Conservation (phyloP, 257 asterid genomes). For the Ballota nigra region DNA sequence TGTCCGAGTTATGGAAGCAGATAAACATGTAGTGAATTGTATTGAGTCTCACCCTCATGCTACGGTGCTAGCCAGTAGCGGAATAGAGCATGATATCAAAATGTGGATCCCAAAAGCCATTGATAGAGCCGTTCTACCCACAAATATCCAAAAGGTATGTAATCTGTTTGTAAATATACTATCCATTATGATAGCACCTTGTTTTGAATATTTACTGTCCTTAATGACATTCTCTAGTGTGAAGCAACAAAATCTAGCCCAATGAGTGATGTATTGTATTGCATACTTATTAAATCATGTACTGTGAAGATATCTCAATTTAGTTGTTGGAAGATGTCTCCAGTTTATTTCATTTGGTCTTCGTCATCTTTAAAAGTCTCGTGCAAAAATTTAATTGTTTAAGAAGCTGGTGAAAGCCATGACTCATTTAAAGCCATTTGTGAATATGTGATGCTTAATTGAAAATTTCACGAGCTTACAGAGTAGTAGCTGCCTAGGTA, state of each 20-base stretch:
- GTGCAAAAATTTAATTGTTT: not conserved
- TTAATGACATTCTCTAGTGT: not conserved
- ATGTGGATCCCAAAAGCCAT: conserved; percentile 77
- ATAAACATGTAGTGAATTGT: conserved; percentile 72
- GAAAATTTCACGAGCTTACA: not conserved
- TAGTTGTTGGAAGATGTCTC: not conserved
- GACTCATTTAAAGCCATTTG: not conserved
- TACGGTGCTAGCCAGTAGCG: conserved; percentile 78
- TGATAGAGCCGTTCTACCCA: conserved; percentile 68
- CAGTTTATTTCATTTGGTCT: not conserved
- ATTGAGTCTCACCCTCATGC: conserved; percentile 83
- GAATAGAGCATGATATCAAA: conserved; percentile 76
- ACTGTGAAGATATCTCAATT: not conserved
- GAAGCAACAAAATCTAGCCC: not conserved
- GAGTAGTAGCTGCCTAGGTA: conserved; percentile 1
- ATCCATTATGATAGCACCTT: not conserved
- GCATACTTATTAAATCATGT: not conserved
- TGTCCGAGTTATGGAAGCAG: conserved; percentile 86
- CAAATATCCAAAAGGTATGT: conserved; percentile 61
- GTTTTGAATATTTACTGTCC: not conserved
- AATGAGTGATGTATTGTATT: conserved; percentile 4
- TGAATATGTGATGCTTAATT: conserved; percentile 7
- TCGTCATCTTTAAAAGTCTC: not conserved
- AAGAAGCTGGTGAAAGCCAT: conserved; percentile 1
- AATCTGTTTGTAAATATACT: not conserved